These are phyloP conservation scores for Eimeria praecox DNA, from an alignment of 169 alveolate genomes.

Conservation along the genomic window DNA sequence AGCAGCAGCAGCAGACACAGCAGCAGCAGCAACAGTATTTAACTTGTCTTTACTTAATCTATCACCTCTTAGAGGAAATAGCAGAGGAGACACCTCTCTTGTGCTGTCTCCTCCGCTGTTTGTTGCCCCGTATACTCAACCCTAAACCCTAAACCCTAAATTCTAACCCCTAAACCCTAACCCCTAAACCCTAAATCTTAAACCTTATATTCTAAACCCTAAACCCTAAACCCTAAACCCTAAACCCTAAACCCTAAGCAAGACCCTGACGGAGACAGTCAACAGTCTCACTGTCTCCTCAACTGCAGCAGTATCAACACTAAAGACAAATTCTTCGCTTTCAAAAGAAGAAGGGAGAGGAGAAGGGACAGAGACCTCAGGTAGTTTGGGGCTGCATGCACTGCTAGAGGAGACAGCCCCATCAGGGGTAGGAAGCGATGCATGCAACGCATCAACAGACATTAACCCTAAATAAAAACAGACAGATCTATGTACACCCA, in stretches of 20 bases:
- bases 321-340: constrained; percentile 50
- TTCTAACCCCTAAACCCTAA: neutral
- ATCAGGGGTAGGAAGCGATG: neutral
- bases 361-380: constrained; percentile 53
- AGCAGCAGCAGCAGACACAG: neutral
- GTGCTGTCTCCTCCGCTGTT: neutral
- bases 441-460: constrained; percentile 63
- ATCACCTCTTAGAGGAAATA: neutral
- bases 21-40: neutral
- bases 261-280: neutral
- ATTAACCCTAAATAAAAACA: constrained; percentile 19
- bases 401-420: constrained; percentile 14
- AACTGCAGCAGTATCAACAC: constrained; percentile 4
- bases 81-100: no score
- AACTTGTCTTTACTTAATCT: no score
- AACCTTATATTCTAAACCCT: neutral
- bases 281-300: neutral
- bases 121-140: no score
- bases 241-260: neutral
- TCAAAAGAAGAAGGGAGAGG: constrained; percentile 59
- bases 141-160: neutral
- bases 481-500: neutral
- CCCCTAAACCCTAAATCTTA: neutral
- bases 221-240: neutral
- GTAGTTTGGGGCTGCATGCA: constrained; percentile 45